Conservation (phyloP, 768 basidiomycete genomes). For the Suillus plorans region DNA sequence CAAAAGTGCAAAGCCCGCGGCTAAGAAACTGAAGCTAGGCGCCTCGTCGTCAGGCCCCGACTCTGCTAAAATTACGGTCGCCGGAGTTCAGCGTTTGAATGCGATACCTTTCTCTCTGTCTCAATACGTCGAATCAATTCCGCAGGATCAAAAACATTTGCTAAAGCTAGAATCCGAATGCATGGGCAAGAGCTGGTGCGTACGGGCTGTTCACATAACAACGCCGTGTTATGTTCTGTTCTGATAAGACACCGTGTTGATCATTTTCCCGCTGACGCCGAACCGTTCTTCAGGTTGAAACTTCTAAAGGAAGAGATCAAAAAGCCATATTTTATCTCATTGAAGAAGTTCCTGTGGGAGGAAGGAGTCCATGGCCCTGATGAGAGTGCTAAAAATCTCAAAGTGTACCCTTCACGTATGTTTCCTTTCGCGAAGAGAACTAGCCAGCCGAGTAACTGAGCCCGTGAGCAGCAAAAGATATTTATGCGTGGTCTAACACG, state of each 20-base stretch:
- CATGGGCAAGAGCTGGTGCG: constrained; percentile 72
- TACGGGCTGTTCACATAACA: background rate
- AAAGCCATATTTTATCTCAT: constrained; percentile 71
- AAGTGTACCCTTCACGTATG: constrained; percentile 78
- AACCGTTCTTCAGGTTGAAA: constrained; percentile 55
- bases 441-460: constrained; percentile 4
- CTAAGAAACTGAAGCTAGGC: constrained; percentile 50
- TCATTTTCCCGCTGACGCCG: constrained; percentile 10
- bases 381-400: constrained; percentile 44
- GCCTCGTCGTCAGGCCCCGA: constrained; percentile 23
- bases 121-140: constrained; percentile 50
- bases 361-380: constrained; percentile 58
- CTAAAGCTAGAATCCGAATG: constrained; percentile 68
- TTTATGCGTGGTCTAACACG: constrained; percentile 91
- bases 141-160: constrained; percentile 56
- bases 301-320: constrained; percentile 71
- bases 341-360: constrained; percentile 69
- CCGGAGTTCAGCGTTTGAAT: constrained; percentile 43
- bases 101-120: constrained; percentile 67
- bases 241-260: background rate
- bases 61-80: constrained; percentile 11
- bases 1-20: constrained; percentile 25
- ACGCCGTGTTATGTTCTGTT: background rate
- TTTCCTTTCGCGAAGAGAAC: constrained; percentile 26
- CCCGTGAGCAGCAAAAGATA: constrained; percentile 61